Percentiles rank a stretch among this genome's conserved stretches.
Evolutionary conservation across 768 basidiomycete species (phyloP).

Genomic region (Hypholoma sublateritium): DNA sequence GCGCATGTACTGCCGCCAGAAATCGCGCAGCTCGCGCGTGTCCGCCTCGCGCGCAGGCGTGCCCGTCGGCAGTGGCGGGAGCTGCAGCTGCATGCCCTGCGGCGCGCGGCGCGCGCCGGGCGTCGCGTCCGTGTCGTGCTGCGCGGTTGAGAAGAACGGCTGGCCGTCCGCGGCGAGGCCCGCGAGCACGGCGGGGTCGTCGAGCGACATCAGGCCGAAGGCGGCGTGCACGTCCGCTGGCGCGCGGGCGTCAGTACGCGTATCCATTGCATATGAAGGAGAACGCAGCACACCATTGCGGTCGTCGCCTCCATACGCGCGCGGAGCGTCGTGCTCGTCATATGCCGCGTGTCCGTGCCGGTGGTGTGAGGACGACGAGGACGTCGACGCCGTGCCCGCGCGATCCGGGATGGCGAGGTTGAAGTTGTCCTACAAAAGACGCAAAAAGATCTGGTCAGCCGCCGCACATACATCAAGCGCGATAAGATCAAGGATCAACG

Average conservation of each 20-base stretch:
- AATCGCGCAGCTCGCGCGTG: constrained; percentile 56
- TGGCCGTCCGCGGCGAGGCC: constrained; percentile 56
- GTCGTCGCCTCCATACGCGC: constrained; percentile 11
- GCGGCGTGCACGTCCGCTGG: constrained; percentile 53
- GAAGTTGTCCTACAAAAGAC: background rate
- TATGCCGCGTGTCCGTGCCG: background rate
- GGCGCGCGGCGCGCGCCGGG: constrained; percentile 35
- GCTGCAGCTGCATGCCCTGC: constrained; percentile 8
- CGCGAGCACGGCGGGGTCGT: constrained; percentile 69
- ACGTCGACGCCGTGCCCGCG: constrained; percentile 16
- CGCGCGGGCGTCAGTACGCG: no score
- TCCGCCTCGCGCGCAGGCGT: constrained; percentile 26
- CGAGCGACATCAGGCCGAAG: constrained; percentile 76
- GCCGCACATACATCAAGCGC: background rate
- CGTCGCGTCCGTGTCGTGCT: constrained; percentile 46
- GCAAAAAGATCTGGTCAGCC: background rate
- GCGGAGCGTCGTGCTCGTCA: background rate
- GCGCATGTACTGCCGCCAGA: constrained; percentile 75
- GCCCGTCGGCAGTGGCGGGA: constrained; percentile 4
- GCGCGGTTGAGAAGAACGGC: constrained; percentile 56
- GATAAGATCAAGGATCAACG: no score
- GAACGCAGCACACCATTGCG: constrained; percentile 18
- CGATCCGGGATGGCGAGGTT: constrained; percentile 16
- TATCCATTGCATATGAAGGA: background rate
- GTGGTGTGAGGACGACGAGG: constrained; percentile 13